Percentiles rank a stretch among this genome's conserved stretches.
These are phyloP conservation scores for Anisodus tanguticus DNA, from an alignment of 257 asterid genomes.

Conservation along the genomic window DNA sequence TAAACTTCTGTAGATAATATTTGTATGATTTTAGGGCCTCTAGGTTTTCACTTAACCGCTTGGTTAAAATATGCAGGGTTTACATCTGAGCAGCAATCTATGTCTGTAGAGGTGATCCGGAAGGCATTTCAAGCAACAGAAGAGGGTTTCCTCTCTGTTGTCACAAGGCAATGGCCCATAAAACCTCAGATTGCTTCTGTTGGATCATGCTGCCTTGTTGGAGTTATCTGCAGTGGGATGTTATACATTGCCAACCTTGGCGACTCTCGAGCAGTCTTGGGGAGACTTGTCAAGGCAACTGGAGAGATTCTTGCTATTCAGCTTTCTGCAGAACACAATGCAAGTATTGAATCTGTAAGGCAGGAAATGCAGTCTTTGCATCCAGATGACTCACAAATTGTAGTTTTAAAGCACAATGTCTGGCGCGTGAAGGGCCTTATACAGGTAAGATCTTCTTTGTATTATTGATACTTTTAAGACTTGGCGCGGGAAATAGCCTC, in stretches of 20 bases:
- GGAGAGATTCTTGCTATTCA: slow-evolving; percentile 65
- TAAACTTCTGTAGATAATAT: background rate
- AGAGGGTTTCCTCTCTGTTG: slow-evolving; percentile 65
- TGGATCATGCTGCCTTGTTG: slow-evolving; percentile 75
- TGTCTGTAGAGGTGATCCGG: slow-evolving; percentile 63
- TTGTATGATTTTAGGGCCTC: background rate
- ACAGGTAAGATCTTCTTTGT: slow-evolving; percentile 45
- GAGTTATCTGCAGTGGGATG: slow-evolving; percentile 59
- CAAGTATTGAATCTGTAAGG: slow-evolving; percentile 63
- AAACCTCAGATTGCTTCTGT: slow-evolving; percentile 70
- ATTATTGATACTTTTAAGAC: too few relatives aligned
- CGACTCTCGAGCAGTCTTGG: slow-evolving; percentile 73
- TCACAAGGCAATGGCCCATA: slow-evolving; percentile 57
- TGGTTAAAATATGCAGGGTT: slow-evolving; percentile 46
- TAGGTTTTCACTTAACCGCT: background rate
- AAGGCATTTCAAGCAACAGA: slow-evolving; percentile 73
- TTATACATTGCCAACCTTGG: slow-evolving; percentile 71
- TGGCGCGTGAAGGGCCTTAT: slow-evolving; percentile 81
- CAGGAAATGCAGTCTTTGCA: slow-evolving; percentile 62
- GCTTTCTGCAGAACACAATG: slow-evolving; percentile 72
- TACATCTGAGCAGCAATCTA: slow-evolving; percentile 57
- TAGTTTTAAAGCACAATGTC: slow-evolving; percentile 68
- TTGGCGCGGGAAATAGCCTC: too few relatives aligned
- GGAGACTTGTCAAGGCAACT: slow-evolving; percentile 67
- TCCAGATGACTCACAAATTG: slow-evolving; percentile 69